Percentiles rank a stretch among this genome's conserved stretches.
phyloP scores from a whole-genome alignment of 495 filamentous ascomycete species.

The Apiosordaria backusii region DNA sequence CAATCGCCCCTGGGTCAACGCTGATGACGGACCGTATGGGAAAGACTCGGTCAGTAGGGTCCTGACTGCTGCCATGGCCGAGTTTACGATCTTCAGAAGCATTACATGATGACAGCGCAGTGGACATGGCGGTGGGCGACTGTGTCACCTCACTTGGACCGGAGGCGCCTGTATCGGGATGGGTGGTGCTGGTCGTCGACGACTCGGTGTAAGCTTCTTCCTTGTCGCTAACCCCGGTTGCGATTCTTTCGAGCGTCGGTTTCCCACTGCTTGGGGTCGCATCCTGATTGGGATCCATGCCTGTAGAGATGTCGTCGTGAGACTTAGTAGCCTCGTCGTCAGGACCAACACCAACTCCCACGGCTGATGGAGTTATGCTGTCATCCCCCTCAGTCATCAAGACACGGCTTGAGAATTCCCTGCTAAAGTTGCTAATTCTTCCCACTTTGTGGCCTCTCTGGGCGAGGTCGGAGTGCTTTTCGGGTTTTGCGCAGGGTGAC shows the following conservation, averaged over 20 bases:
- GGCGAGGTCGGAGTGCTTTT: neutral
- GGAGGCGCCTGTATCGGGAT: constrained; percentile 10
- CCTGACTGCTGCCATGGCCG: constrained; percentile 27
- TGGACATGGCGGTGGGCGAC: constrained; percentile 22
- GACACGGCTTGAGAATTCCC: neutral
- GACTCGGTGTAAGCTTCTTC: neutral
- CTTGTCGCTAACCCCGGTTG: constrained; percentile 2
- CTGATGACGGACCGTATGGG: constrained; percentile 80
- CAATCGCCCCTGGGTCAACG: constrained; percentile 50
- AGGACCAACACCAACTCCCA: neutral
- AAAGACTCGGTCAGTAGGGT: constrained; percentile 65
- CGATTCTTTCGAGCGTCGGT: constrained; percentile 1
- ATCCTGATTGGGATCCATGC: constrained; percentile 6
- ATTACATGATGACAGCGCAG: constrained; percentile 28
- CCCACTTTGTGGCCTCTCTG: neutral
- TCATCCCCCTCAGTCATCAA: neutral
- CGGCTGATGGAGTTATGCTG: neutral
- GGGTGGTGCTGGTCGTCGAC: constrained; percentile 10
- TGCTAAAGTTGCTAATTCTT: neutral
- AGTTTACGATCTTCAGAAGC: constrained; percentile 25
- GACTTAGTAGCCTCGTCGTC: constrained; percentile 8
- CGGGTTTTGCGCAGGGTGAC: too few relatives aligned
- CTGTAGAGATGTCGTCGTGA: neutral
- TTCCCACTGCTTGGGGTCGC: neutral
- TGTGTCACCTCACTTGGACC: constrained; percentile 10